Percentiles rank a stretch among this genome's conserved stretches.
phyloP scores from a whole-genome alignment of 805 yeast genomes.

The Wickerhamomyces tratensis region DNA sequence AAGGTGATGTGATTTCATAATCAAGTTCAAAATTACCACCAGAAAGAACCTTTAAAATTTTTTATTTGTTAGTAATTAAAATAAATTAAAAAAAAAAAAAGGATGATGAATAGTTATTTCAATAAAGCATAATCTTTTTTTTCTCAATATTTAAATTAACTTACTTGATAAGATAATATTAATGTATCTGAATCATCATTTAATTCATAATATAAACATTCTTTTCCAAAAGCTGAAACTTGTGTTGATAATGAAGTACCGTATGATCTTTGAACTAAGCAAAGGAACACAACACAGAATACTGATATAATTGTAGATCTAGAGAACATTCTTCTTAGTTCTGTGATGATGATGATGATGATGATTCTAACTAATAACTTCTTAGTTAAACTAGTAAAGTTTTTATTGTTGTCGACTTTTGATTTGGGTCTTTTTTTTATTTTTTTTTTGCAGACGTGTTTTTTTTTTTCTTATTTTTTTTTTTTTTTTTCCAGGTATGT shows the following conservation, averaged over 20 bases:
- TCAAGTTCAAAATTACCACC: slow-evolving; percentile 66
- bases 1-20: slow-evolving; percentile 49
- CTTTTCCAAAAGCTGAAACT: slow-evolving; percentile 31
- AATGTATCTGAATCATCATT: slow-evolving; percentile 26
- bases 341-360: no score
- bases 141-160: no score
- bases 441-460: background rate
- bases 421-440: background rate
- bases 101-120: no score
- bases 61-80: background rate
- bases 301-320: no score
- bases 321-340: no score
- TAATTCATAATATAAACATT: slow-evolving; percentile 31
- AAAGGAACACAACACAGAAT: background rate
- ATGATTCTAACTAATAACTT: no score
- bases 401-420: no score
- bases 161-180: slow-evolving; percentile 29
- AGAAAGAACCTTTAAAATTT: slow-evolving; percentile 31
- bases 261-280: background rate
- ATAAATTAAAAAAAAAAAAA: no score
- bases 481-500: no score
- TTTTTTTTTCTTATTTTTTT: no score
- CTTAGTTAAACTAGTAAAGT: no score
- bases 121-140: no score
- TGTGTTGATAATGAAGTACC: slow-evolving; percentile 21